These are phyloP conservation scores for Skeletonema tropicum DNA, from an alignment of 108 stramenopile species.

Conservation along the genomic window DNA sequence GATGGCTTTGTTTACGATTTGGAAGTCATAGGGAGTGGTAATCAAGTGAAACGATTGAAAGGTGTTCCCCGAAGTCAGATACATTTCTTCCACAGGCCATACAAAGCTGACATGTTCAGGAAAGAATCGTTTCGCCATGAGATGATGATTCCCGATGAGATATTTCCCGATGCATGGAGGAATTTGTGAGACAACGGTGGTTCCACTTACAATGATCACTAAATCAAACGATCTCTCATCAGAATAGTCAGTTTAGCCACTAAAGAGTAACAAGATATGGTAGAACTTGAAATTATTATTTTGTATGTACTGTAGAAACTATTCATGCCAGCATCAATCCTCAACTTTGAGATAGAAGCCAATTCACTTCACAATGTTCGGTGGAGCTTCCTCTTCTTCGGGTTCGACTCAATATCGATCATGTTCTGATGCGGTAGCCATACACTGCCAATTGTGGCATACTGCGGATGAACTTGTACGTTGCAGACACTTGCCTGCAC, in stretches of 20 bases:
- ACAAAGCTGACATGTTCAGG: slow-evolving; percentile 51
- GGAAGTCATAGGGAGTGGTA: slow-evolving; percentile 15
- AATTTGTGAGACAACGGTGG: slow-evolving; percentile 9
- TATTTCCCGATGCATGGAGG: slow-evolving; percentile 50
- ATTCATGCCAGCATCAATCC: too few species aligned
- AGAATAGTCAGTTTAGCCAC: too few species aligned
- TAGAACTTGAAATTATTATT: too few species aligned
- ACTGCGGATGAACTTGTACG: background rate
- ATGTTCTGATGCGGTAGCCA: background rate
- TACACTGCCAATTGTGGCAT: background rate
- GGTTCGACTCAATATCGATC: too few species aligned
- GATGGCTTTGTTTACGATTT: slow-evolving; percentile 29
- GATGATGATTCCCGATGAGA: slow-evolving; percentile 52
- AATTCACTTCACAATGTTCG: too few species aligned
- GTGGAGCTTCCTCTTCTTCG: too few species aligned
- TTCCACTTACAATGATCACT: too few species aligned
- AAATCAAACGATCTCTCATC: too few species aligned
- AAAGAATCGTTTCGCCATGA: slow-evolving; percentile 68
- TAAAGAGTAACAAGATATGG: too few species aligned
- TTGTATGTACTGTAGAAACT: too few species aligned
- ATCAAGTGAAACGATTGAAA: slow-evolving; percentile 14
- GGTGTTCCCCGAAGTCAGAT: slow-evolving; percentile 54
- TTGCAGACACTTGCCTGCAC: background rate
- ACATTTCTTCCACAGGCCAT: slow-evolving; percentile 54
- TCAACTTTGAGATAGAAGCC: too few species aligned